phyloP scores from a whole-genome alignment of 1,139 yeast genomes.

The Pichia sp. region DNA sequence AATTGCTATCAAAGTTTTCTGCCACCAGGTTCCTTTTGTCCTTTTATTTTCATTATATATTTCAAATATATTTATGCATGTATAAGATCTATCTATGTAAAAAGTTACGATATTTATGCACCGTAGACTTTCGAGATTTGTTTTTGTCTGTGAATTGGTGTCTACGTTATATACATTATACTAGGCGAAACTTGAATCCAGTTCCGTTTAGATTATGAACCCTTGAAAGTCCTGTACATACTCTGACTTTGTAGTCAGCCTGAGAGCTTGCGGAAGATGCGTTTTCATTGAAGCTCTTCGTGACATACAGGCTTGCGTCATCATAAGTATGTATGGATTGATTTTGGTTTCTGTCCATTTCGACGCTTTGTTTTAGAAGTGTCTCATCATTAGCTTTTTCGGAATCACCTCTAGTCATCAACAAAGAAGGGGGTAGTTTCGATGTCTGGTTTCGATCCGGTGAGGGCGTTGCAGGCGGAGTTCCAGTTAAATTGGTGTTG shows the following conservation, averaged over 20 bases:
- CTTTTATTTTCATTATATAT: background rate
- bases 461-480: constrained; percentile 23
- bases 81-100: background rate
- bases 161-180: constrained; percentile 1
- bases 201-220: constrained; percentile 43
- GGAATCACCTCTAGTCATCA: constrained; percentile 7
- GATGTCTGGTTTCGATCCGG: constrained; percentile 12
- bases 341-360: constrained; percentile 5
- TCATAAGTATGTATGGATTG: constrained; percentile 1
- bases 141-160: background rate
- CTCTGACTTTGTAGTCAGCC: constrained; percentile 35
- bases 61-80: background rate
- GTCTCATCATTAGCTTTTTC: background rate
- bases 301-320: constrained; percentile 3
- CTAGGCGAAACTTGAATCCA: constrained; percentile 21
- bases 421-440: constrained; percentile 1
- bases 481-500: background rate
- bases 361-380: background rate
- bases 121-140: background rate
- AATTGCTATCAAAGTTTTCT: too few relatives aligned
- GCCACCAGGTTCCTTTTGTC: too few relatives aligned
- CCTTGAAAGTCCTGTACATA: constrained; percentile 40
- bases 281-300: background rate
- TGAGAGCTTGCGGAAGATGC: background rate
- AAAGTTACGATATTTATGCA: background rate